Evolutionary conservation across 1,284 basidiomycete species (phyloP).

Genomic region (Ceratobasidium sp.): DNA sequence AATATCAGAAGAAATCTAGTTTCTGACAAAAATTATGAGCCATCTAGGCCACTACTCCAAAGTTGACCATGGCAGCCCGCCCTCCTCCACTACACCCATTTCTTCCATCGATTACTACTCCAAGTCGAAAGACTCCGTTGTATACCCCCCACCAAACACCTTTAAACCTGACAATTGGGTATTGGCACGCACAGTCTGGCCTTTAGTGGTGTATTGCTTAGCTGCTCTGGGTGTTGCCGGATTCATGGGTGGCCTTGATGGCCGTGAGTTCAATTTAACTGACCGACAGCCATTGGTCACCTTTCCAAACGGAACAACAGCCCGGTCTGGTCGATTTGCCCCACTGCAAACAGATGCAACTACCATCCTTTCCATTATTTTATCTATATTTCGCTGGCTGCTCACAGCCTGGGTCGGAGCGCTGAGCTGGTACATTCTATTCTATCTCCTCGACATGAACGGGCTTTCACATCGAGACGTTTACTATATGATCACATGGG

Average conservation of each 20-base stretch:
- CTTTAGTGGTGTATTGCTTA: neutral
- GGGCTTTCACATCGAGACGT: neutral
- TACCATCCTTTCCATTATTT: neutral
- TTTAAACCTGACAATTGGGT: too few relatives aligned
- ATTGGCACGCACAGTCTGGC: neutral
- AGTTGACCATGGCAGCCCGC: too few relatives aligned
- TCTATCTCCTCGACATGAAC: neutral
- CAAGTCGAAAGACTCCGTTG: too few relatives aligned
- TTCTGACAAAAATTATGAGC: too few relatives aligned
- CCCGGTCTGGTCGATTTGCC: neutral
- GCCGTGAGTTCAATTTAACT: neutral
- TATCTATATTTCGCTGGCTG: neutral
- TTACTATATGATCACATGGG: neutral
- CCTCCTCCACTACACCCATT: too few relatives aligned
- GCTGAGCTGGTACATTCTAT: neutral
- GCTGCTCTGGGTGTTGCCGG: neutral
- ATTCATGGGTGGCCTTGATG: neutral
- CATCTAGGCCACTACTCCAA: too few relatives aligned
- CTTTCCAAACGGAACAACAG: neutral
- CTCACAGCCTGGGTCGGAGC: neutral
- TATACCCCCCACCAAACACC: too few relatives aligned
- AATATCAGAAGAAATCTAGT: too few relatives aligned
- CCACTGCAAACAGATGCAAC: neutral
- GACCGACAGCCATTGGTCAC: neutral
- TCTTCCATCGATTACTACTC: too few relatives aligned